Evolutionary conservation across 139 green algal species (phyloP), one percentile per base, ranked within the genome.

Genomic region (Diplosphaera chodatii): DNA sequence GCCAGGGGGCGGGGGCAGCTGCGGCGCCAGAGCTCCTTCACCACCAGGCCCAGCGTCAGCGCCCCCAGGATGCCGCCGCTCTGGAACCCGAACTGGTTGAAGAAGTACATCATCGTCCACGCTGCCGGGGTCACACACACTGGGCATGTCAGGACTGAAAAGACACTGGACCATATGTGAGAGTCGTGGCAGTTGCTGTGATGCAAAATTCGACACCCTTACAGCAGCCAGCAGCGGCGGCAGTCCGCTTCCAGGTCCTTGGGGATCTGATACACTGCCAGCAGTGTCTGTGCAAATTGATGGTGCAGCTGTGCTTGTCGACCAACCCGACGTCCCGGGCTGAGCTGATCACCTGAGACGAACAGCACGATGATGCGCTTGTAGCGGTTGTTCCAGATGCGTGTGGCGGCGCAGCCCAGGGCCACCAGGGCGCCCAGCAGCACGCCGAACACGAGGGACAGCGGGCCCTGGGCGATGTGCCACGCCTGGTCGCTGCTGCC

Each of bases 101-200:
- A 69, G 28, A 91, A 88, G 67, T 85, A 93, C 74, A 92, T 91
- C 68, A 91, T 71, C 34, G 86, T 70, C 29, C 90, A 66, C 1
- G 75, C 85, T 86, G 74, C 56, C n/a, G n/a, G 40, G 29, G 32
- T 33, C 34, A 68, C 40, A 71, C n/a, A n/a, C n/a, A n/a, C n/a
- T n/a, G n/a, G n/a, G n/a, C n/a, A n/a, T n/a, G n/a, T n/a, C n/a
- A n/a, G n/a, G n/a, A n/a, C n/a, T n/a, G n/a, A n/a, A n/a, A n/a
- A n/a, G n/a, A n/a, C n/a, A n/a, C n/a, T n/a, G n/a, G n/a, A n/a
- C n/a, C n/a, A n/a, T n/a, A n/a, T n/a, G n/a, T n/a, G n/a, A n/a
- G n/a, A n/a, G n/a, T n/a, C n/a, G n/a, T n/a, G n/a, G n/a, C n/a
- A n/a, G n/a, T n/a, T n/a, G n/a, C n/a, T n/a, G n/a, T n/a, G n/a